phyloP scores from a whole-genome alignment of 2,329 filamentous ascomycete genomes.

The Pestalotiopsis sp. region DNA sequence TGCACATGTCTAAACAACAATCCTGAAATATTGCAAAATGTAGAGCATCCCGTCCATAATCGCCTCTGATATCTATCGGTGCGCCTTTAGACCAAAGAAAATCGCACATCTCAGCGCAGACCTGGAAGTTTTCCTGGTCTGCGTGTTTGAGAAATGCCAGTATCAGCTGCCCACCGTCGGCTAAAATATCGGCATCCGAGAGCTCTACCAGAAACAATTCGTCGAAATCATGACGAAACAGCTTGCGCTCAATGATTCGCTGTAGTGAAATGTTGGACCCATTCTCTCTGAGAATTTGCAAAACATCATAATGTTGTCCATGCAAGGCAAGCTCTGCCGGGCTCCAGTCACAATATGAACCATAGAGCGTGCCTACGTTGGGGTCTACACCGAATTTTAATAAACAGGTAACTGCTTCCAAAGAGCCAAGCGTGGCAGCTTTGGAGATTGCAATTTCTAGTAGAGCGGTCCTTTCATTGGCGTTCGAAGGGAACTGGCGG shows the following conservation, averaged over 20 bases:
- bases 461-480: neutral
- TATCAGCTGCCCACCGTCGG: neutral
- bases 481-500: neutral
- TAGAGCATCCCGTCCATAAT: neutral
- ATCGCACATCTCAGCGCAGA: neutral
- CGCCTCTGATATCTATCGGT: neutral
- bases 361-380: neutral
- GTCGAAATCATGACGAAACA: neutral
- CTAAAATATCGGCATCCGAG: neutral
- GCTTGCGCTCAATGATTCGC: neutral
- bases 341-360: too few species aligned
- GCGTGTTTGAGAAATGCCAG: neutral
- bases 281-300: neutral
- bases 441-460: neutral
- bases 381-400: neutral
- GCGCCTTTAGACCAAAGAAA: neutral
- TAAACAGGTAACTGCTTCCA: neutral
- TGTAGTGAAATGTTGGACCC: neutral
- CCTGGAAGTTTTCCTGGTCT: neutral
- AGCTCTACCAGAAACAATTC: neutral
- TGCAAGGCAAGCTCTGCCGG: neutral
- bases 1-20: neutral
- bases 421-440: neutral
- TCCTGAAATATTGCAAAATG: neutral
- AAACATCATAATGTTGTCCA: neutral